phyloP scores from a whole-genome alignment of 2,329 filamentous ascomycete genomes.

The Cercospora zeina region DNA sequence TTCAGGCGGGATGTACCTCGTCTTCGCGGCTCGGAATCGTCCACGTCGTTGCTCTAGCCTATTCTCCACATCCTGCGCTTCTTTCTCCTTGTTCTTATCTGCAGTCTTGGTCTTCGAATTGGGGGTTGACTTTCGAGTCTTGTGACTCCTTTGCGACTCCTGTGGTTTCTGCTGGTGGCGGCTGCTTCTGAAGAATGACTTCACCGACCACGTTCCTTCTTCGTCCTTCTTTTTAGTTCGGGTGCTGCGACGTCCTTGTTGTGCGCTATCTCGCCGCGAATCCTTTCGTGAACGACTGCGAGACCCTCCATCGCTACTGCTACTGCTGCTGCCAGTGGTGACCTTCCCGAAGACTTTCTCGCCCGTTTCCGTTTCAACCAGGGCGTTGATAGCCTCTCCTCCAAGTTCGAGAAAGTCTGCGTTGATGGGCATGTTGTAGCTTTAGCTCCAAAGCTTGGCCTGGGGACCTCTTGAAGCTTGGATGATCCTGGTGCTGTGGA shows the following conservation, averaged over 20 bases:
- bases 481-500: not conserved
- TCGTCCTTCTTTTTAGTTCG: not conserved
- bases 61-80: not conserved
- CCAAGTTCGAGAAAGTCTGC: conserved; percentile 11
- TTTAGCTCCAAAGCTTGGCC: not conserved
- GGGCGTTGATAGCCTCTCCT: conserved; percentile 7
- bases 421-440: conserved; percentile 8
- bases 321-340: not conserved
- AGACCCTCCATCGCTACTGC: not conserved
- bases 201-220: conserved; percentile 6
- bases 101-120: not conserved
- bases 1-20: conserved; percentile 1
- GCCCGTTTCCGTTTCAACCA: conserved; percentile 3
- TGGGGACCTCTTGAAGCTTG: not conserved
- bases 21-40: conserved; percentile 10
- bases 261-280: not conserved
- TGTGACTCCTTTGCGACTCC: not conserved
- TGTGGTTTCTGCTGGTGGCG: conserved; percentile 1
- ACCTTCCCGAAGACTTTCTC: conserved; percentile 3
- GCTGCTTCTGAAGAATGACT: conserved; percentile 9
- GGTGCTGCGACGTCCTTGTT: not conserved
- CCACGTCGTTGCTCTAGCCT: conserved; percentile 7
- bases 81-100: not conserved
- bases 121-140: not conserved
- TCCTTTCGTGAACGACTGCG: not conserved